Conservation (phyloP, 2,329 filamentous ascomycete genomes). For the Fusarium foetens region DNA sequence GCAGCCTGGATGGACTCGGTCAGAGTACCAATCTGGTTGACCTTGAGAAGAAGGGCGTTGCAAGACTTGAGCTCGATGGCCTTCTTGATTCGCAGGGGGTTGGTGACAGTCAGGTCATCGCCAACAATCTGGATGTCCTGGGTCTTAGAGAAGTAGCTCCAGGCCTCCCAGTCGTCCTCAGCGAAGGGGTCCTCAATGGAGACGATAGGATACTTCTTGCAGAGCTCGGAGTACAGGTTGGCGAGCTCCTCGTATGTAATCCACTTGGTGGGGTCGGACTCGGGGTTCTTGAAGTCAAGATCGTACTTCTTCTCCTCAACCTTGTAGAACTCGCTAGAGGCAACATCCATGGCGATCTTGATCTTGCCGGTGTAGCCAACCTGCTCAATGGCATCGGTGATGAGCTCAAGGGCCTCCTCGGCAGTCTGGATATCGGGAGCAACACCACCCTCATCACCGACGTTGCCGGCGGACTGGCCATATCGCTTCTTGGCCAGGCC, state of each 20-base stretch:
- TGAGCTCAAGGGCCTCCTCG: constrained; percentile 96
- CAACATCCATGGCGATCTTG: constrained; percentile 99
- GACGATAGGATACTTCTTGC: constrained; percentile 97
- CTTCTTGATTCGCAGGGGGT: constrained; percentile 99
- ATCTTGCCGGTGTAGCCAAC: constrained; percentile 96
- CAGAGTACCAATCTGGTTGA: constrained; percentile 99
- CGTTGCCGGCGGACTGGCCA: constrained; percentile 97
- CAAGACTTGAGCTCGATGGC: constrained; percentile 98
- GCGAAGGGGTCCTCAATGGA: constrained; percentile 99
- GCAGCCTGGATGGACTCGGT: constrained; percentile 99
- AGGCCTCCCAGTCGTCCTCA: constrained; percentile 99
- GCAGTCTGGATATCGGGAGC: constrained; percentile 98
- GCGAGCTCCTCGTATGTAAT: constrained; percentile 98
- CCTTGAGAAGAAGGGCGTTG: constrained; percentile 98
- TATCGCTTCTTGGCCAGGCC: constrained; percentile 98
- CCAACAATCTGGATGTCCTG: constrained; percentile 98
- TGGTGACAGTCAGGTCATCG: constrained; percentile 99
- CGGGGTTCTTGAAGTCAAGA: constrained; percentile 99
- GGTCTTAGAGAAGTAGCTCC: constrained; percentile 99
- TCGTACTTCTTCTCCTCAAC: constrained; percentile 98
- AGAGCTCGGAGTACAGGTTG: constrained; percentile 86
- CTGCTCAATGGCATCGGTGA: constrained; percentile 92
- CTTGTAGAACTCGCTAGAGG: constrained; percentile 99
- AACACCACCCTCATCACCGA: constrained; percentile 99
- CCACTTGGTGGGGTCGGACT: constrained; percentile 96